phyloP scores from a whole-genome alignment of 2,329 filamentous ascomycete genomes.

The Mollisia scopiformis region DNA sequence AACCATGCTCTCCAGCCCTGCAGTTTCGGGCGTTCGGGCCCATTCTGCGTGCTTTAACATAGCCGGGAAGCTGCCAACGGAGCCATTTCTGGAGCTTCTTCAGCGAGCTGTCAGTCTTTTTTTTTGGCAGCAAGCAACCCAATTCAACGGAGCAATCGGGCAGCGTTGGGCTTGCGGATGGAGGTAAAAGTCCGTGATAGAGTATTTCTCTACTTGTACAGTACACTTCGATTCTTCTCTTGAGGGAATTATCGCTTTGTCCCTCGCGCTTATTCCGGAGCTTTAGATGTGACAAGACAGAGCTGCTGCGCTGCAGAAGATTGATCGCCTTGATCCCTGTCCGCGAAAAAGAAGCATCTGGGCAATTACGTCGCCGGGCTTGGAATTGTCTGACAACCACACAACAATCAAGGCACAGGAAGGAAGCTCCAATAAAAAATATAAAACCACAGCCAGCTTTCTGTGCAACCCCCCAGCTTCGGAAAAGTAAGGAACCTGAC shows the following conservation, averaged over 20 bases:
- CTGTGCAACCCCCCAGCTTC: not conserved
- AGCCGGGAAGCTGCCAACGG: not conserved
- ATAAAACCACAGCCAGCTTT: not conserved
- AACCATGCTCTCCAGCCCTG: not conserved
- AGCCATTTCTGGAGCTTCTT: not conserved
- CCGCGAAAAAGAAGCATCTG: conserved; percentile 11
- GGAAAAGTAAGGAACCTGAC: conserved; percentile 5
- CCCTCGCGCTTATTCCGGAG: not conserved
- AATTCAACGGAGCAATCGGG: conserved; percentile 1
- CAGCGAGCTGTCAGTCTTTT: not conserved
- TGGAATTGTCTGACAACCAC: not conserved
- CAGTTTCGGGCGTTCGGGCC: conserved; percentile 17
- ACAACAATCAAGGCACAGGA: conserved; percentile 6
- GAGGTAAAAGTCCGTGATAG: not conserved
- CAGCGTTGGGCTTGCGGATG: conserved; percentile 14
- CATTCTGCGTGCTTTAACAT: conserved; percentile 8
- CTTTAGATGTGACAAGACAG: not conserved
- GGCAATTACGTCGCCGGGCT: conserved; percentile 16
- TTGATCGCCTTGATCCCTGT: conserved; percentile 5
- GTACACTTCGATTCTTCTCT: not conserved
- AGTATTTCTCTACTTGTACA: not conserved
- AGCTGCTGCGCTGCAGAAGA: too few relatives aligned
- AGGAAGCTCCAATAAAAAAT: conserved; percentile 3
- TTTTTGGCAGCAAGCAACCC: not conserved
- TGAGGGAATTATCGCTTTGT: not conserved